These are phyloP conservation scores for Taiozyma sp. DNA, from an alignment of 1,139 yeast species.

Conservation along the genomic window DNA sequence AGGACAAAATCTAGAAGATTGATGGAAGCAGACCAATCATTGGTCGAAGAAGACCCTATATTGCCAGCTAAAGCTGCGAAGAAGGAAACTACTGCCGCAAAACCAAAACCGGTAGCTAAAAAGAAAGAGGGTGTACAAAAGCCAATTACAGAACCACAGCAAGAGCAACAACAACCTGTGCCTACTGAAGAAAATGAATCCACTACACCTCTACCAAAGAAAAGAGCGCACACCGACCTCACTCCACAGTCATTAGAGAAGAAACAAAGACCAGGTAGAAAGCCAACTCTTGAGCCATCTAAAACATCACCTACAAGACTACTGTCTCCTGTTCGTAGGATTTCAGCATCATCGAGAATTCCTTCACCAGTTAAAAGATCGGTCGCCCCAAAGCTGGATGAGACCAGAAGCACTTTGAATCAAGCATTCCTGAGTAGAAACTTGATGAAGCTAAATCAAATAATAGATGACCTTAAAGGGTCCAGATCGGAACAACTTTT, in stretches of 20 bases:
- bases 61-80: neutral
- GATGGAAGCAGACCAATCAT: neutral
- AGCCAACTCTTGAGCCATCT: constrained; percentile 2
- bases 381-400: constrained; percentile 1
- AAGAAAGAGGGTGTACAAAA: neutral
- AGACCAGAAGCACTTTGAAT: constrained; percentile 4
- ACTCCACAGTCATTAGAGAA: neutral
- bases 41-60: neutral
- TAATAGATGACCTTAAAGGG: constrained; percentile 21
- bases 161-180: neutral
- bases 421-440: constrained; percentile 18
- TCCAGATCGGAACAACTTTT: constrained; percentile 28
- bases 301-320: constrained; percentile 3
- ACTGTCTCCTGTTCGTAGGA: constrained; percentile 1
- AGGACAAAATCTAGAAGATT: neutral
- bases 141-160: neutral
- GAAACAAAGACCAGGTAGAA: neutral
- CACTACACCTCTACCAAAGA: neutral
- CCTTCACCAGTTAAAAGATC: constrained; percentile 15
- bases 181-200: neutral
- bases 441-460: constrained; percentile 14
- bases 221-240: neutral
- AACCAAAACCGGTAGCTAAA: neutral
- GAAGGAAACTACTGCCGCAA: neutral
- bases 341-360: constrained; percentile 2